Evolutionary conservation across 1,284 basidiomycete genomes (phyloP), one percentile per base, ranked within the genome.

Genomic region (Agroathelia rolfsii): DNA sequence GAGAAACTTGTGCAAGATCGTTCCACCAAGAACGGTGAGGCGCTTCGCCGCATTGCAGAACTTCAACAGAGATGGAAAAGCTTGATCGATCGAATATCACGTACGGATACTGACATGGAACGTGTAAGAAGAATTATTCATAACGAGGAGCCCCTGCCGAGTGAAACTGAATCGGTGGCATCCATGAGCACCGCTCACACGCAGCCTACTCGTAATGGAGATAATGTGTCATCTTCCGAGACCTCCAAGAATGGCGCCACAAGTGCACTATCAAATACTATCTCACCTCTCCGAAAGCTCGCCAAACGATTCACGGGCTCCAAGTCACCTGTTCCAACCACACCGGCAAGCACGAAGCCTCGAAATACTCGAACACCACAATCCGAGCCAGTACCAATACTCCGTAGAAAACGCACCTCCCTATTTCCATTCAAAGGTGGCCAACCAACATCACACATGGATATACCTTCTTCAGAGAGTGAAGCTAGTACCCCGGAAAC

Each of bases 11-110:
- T 96, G 18, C 72, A 76, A 39, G 88, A 94, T 42, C 73, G 89
- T 31, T 78, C 86, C 1, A 94, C 90, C 11, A 89, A 87, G 66
- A 96, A 97, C 42, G 94, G 94, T 3, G 90, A 94, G 59, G 85
- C 89, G 16, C 57, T 96, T 35, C 71, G 92, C 37, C 67, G 88
- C 41, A 86, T 84, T 48, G 81, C 81, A 6, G 88, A 92, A 50
- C 83, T 84, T 36, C 83, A 81, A 15, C 73, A 82, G 46, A 70
- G 86, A 29, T 93, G 88, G 89, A 70, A 72, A 41, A 76, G 68
- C 42, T 58, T 92, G 24, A 71, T 71, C 40, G 85, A 88, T 35
- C 70, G 80, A 34, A 84, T 90, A 47, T 46, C 67, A 13, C 64
- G 80, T 37, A 86, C 82, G 5, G 86, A 90, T 44, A 58, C 61